These are phyloP conservation scores for Annona cherimola DNA, from an alignment of 164 flowering plant genomes.

Conservation along the genomic window DNA sequence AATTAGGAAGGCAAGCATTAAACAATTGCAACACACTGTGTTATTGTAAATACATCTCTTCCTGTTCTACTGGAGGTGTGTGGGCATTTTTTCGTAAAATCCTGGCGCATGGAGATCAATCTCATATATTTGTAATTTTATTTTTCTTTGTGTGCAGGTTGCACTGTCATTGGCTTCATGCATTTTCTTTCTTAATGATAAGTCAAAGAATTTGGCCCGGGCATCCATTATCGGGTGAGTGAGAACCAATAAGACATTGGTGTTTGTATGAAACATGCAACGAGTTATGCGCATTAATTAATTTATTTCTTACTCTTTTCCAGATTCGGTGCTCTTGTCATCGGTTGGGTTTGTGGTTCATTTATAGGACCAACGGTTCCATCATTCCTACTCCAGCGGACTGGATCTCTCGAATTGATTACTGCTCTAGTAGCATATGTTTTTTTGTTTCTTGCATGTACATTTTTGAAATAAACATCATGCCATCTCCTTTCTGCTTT, in stretches of 20 bases:
- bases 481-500: not conserved
- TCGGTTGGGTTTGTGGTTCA: conserved; percentile 87
- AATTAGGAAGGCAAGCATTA: too few relatives aligned
- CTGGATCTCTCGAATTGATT: conserved; percentile 89
- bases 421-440: conserved; percentile 75
- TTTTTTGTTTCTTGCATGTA: conserved; percentile 73
- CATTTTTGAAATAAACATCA: conserved; percentile 68
- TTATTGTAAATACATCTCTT: too few relatives aligned
- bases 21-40: too few relatives aligned
- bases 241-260: not conserved
- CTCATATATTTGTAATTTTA: not conserved
- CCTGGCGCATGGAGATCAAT: not conserved
- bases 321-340: conserved; percentile 79
- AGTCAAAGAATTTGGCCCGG: conserved; percentile 76
- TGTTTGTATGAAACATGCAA: not conserved
- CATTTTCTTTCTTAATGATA: conserved; percentile 91
- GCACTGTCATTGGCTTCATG: conserved; percentile 85
- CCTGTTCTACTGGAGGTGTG: too few relatives aligned
- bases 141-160: conserved; percentile 42
- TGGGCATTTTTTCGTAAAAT: too few relatives aligned
- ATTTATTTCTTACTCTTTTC: conserved; percentile 4
- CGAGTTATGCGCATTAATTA: not conserved
- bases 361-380: conserved; percentile 68
- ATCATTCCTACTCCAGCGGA: conserved; percentile 48
- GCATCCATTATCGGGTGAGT: conserved; percentile 72